Evolutionary conservation across 2,329 filamentous ascomycete genomes (phyloP), one percentile per base, ranked within the genome.

Genomic region (Dactylellina leptospora): DNA sequence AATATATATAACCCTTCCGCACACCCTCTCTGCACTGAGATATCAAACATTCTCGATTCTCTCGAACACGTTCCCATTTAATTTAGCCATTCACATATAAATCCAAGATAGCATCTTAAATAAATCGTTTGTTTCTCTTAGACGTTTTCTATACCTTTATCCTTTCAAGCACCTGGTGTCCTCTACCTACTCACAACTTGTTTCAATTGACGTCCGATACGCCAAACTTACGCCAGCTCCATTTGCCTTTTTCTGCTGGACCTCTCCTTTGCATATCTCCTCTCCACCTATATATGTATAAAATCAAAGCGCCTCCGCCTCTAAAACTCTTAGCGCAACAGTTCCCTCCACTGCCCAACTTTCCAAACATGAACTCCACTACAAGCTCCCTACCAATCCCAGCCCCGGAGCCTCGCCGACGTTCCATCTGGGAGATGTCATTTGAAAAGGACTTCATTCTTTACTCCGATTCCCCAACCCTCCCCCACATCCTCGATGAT

Each of bases 381-480:
- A 38, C 58, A 44, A 53, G 6, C 18, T 44, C 59, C 11, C 58
- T 59, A 10, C 58, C 51, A 28, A 44, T 71, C 6, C 45, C 58
- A 42, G 45, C 51, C 8, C 33, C 45, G 1, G 58, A 59, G 36
- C 40, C 38, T 42, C 66, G 66, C 25, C 63, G 30, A 13, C 36
- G 20, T 8, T 63, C 66, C 1, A 63, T 71, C 44, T 71, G 56
- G 47, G 58, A 63, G 25, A 45, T 63, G 9, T n/a, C 58, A 2
- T 47, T 63, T 30, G 58, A 40, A 5, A 36, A 9, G 22, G 66
- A 71, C 25, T 71, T 61, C 28, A 47, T 45, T 13, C 66, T 71
- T 10, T 71, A 71, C 23, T 33, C 50, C 8, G 66, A 71, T 20
- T 61, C 55, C 4, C 64, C 64, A 36, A 56, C 55, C 4, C 56